Conservation (phyloP, 1,284 basidiomycete genomes). For the Takashimella tepidaria region DNA sequence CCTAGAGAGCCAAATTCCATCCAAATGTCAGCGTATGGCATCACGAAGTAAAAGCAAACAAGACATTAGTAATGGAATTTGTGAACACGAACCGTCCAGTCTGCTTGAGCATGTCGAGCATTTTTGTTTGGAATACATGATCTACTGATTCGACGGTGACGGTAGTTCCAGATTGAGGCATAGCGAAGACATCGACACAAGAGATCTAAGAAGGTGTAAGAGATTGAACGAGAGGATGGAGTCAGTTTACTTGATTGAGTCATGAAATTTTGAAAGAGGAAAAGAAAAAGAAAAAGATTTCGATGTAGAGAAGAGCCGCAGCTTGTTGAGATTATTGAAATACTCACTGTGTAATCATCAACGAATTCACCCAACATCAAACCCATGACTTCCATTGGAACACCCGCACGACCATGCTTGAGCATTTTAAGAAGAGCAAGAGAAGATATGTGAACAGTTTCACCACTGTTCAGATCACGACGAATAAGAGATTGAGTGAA, state of each 20-base stretch:
- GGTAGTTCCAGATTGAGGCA: conserved; percentile 98
- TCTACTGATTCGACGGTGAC: conserved; percentile 99
- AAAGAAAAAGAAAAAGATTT: not conserved
- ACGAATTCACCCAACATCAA: conserved; percentile 98
- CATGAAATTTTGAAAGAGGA: not conserved
- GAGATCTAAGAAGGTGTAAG: conserved; percentile 49
- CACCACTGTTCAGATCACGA: too few species aligned
- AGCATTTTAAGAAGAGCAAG: conserved; percentile 96
- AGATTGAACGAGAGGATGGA: conserved; percentile 2
- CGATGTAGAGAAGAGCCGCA: not conserved
- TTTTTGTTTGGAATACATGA: conserved; percentile 97
- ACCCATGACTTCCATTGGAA: conserved; percentile 99
- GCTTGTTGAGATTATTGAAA: too few species aligned
- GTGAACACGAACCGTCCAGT: conserved; percentile 84
- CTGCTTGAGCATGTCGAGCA: conserved; percentile 99
- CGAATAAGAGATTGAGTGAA: too few species aligned
- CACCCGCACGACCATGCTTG: conserved; percentile 97
- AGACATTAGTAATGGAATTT: too few species aligned
- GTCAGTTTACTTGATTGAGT: too few species aligned
- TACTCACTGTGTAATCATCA: conserved; percentile 86
- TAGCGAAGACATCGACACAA: conserved; percentile 98
- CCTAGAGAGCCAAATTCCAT: too few species aligned
- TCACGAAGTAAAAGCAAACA: too few species aligned
- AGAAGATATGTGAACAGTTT: conserved; percentile 94
- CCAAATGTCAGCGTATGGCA: too few species aligned